Evolutionary conservation across 768 basidiomycete genomes (phyloP), one percentile per base, ranked within the genome.

Genomic region (Collybia sordida): DNA sequence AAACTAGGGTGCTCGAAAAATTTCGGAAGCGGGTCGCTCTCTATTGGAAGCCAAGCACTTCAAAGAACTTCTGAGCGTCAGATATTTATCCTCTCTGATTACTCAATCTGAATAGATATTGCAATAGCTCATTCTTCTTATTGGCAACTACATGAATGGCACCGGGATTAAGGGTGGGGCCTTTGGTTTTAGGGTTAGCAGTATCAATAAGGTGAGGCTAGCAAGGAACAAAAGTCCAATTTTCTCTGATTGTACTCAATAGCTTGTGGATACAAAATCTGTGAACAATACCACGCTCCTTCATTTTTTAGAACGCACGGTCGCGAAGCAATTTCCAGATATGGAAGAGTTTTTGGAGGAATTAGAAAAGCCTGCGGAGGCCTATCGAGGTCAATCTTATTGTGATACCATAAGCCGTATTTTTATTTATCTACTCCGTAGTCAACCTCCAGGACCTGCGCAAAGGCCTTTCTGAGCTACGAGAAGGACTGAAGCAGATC

Each of bases 81-180:
- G 80, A 61, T 3, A n/a, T 40, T 25, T 17, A 27, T 27, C 38
- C 38, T 22, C 42, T 22, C 39, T 25, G 37, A 14, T 47, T 18
- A 23, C 38, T 17, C 14, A 45, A 23, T 27, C 3, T n/a, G 8
- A 41, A 7, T 37, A 47, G 18, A 35, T 2, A 18, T 40, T 22
- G 25, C 18, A 47, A n/a, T 51, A 79, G 88, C 80, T 99, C 36
- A 97, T 98, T 56, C 84, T 99, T 12, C 78, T 95, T 58, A 83
- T 99, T 57, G 96, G 96, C 37, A 99, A 99, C 66, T 99, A 93
- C 67, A 94, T 98, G 87, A 99, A 99, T 64, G 93, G 94, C 5
- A 88, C 93, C 46, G 93, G 95, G 47, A 80, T 93, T 59, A 97
- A 96, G 66, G 96, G 96, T 48, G 95, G 95, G 25, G 97, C 97